phyloP scores from a whole-genome alignment of 257 asterid genomes.

The Ocimum tenuiflorum region DNA sequence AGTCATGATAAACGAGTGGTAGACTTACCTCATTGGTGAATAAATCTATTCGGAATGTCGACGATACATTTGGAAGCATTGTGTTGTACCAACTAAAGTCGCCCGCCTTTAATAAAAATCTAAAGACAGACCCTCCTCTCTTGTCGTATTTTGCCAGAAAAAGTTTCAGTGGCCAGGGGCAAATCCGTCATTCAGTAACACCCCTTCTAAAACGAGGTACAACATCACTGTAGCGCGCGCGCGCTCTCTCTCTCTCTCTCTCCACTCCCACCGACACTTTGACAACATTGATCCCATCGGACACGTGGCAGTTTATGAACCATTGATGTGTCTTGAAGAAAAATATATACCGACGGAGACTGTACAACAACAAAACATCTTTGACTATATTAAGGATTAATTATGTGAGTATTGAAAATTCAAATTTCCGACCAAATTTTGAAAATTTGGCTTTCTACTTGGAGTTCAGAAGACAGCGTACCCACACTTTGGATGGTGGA shows the following conservation, averaged over 20 bases:
- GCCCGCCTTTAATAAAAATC: background rate
- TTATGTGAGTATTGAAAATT: background rate
- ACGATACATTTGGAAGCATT: background rate
- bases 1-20: too few relatives aligned
- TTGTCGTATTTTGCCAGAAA: background rate
- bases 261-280: slow-evolving; percentile 49
- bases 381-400: slow-evolving; percentile 3
- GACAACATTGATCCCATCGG: slow-evolving; percentile 9
- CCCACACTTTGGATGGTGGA: slow-evolving; percentile 30
- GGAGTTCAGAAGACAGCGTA: slow-evolving; percentile 19
- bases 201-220: background rate
- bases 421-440: slow-evolving; percentile 19
- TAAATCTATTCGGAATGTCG: too few relatives aligned
- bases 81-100: background rate
- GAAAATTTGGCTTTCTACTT: background rate
- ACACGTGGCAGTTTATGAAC: slow-evolving; percentile 8
- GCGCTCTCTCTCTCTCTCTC: too few relatives aligned
- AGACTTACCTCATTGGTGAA: too few relatives aligned
- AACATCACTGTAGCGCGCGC: too few relatives aligned
- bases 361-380: slow-evolving; percentile 28
- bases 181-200: background rate
- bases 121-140: background rate
- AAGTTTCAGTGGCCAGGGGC: background rate
- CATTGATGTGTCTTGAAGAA: background rate
- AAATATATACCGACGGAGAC: slow-evolving; percentile 26